Evolutionary conservation across 345 rosid genomes (phyloP).

Genomic region (thale cress (Arabidopsis thaliana)): DNA sequence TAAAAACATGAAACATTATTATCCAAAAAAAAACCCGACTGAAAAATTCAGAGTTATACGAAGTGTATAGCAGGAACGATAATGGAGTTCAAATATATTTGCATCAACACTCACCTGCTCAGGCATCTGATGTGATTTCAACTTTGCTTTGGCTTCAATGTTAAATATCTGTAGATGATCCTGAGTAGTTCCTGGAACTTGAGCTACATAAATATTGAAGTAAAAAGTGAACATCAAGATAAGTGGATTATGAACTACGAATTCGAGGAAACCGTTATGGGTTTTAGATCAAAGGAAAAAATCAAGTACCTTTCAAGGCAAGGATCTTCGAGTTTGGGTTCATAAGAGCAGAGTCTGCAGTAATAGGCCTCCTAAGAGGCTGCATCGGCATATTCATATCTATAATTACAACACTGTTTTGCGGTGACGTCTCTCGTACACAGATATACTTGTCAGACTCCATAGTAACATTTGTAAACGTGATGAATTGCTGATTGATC

Average conservation of each 20-base stretch:
- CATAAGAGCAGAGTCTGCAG: slow-evolving; percentile 86
- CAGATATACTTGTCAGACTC: slow-evolving; percentile 90
- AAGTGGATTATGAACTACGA: background rate
- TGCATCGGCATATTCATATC: slow-evolving; percentile 90
- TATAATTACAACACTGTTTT: slow-evolving; percentile 77
- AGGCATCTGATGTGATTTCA: slow-evolving; percentile 97
- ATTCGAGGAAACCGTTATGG: background rate
- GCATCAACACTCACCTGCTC: slow-evolving; percentile 72
- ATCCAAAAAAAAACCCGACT: background rate
- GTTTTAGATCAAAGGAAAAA: background rate
- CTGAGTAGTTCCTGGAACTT: slow-evolving; percentile 93
- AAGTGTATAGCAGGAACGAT: slow-evolving; percentile 19
- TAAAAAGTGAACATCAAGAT: slow-evolving; percentile 12
- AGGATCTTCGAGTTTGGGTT: slow-evolving; percentile 85
- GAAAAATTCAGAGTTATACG: background rate
- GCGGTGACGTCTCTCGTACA: slow-evolving; percentile 87
- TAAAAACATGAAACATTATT: slow-evolving; percentile 17
- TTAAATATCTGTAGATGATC: slow-evolving; percentile 99
- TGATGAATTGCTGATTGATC: slow-evolving; percentile 77
- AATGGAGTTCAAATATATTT: slow-evolving; percentile 2
- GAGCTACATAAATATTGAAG: slow-evolving; percentile 61
- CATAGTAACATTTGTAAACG: slow-evolving; percentile 82
- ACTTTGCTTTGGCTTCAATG: slow-evolving; percentile 92
- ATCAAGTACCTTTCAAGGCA: slow-evolving; percentile 69
- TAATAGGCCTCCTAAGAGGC: slow-evolving; percentile 82